These are phyloP conservation scores for Xerocomus minutiporus DNA, from an alignment of 1,284 basidiomycete species.

Conservation along the genomic window DNA sequence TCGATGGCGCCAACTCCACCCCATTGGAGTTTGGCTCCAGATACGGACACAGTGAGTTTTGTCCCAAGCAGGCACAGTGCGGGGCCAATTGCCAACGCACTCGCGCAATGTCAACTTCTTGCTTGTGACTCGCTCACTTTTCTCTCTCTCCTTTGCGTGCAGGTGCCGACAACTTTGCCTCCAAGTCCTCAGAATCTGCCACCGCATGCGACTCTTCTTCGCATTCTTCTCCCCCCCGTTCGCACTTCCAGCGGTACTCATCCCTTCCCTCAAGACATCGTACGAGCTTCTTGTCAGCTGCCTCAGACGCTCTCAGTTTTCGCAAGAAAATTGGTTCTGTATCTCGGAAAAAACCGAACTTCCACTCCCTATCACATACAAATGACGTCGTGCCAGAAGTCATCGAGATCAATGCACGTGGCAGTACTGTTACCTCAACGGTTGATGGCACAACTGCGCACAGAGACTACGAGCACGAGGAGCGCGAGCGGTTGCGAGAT, in stretches of 20 bases:
- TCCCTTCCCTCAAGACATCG: constrained; percentile 31
- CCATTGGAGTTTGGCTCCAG: constrained; percentile 2
- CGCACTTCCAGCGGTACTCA: constrained; percentile 5
- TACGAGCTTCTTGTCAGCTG: constrained; percentile 49
- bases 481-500: constrained; percentile 65
- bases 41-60: constrained; percentile 13
- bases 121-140: neutral
- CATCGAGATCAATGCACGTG: constrained; percentile 62
- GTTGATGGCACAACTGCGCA: constrained; percentile 15
- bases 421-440: constrained; percentile 25
- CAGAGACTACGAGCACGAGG: constrained; percentile 59
- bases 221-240: neutral
- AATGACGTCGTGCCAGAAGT: constrained; percentile 55
- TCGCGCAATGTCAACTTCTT: neutral
- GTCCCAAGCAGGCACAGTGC: neutral
- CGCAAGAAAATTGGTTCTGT: constrained; percentile 43
- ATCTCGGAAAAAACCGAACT: constrained; percentile 38
- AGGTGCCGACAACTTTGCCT: constrained; percentile 17
- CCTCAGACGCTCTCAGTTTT: constrained; percentile 52
- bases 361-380: constrained; percentile 27
- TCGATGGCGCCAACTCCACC: constrained; percentile 5
- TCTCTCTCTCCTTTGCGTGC: neutral
- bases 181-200: constrained; percentile 15
- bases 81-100: neutral
- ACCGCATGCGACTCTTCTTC: constrained; percentile 11